phyloP scores from a whole-genome alignment of 2,329 filamentous ascomycete genomes.

The Trichophaea hybrida region DNA sequence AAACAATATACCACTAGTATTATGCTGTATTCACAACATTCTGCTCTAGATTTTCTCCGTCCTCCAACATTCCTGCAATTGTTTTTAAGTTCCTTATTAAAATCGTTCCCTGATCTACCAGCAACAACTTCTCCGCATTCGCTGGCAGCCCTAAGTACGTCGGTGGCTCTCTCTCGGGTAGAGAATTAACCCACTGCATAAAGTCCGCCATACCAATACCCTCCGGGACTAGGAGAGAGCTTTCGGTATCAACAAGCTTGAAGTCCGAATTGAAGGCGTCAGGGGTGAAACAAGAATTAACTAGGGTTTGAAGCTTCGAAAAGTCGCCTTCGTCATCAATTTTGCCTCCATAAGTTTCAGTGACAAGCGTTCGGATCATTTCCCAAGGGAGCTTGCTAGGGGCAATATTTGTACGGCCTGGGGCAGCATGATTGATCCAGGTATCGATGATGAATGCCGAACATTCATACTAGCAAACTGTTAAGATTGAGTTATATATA shows the following conservation, averaged over 20 bases:
- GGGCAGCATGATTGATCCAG: conserved; percentile 73
- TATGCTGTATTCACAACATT: too few species aligned
- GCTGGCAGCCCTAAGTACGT: conserved; percentile 87
- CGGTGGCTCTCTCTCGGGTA: conserved; percentile 90
- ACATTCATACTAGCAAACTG: conserved; percentile 65
- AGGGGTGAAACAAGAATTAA: conserved; percentile 65
- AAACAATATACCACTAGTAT: too few species aligned
- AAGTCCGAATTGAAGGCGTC: conserved; percentile 86
- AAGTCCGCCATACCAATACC: conserved; percentile 77
- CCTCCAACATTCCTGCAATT: conserved; percentile 77
- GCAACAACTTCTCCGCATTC: conserved; percentile 87
- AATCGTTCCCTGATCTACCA: conserved; percentile 73
- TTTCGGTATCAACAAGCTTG: conserved; percentile 55
- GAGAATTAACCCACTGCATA: conserved; percentile 72
- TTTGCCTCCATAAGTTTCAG: conserved; percentile 94
- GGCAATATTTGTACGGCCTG: conserved; percentile 79
- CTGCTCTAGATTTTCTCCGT: conserved; percentile 65
- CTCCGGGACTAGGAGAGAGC: conserved; percentile 57
- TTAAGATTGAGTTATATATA: conserved; percentile 30
- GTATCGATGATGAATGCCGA: conserved; percentile 89
- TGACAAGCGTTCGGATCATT: conserved; percentile 78
- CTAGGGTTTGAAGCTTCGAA: conserved; percentile 54
- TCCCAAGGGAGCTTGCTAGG: conserved; percentile 93
- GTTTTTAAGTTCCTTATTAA: conserved; percentile 73
- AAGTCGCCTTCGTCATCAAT: conserved; percentile 87